These are phyloP conservation scores for Skeletonema potamos DNA, from an alignment of 108 stramenopile species.

Conservation along the genomic window DNA sequence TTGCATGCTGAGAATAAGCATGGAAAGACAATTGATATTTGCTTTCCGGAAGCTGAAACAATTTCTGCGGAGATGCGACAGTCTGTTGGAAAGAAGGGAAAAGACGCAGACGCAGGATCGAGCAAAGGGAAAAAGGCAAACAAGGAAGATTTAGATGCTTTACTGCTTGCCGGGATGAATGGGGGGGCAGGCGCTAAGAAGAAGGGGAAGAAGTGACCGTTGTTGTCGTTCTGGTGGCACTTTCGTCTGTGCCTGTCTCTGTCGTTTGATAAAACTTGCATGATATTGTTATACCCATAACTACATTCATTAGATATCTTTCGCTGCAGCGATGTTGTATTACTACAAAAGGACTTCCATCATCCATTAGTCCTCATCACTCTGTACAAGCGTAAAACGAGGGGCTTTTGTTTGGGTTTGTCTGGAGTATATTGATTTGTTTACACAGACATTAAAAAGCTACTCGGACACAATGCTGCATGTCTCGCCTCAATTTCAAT, in stretches of 20 bases:
- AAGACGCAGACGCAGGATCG: conserved; percentile 1
- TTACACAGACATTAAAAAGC: not conserved
- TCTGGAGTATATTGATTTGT: not conserved
- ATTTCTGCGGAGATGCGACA: conserved; percentile 29
- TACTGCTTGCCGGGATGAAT: conserved; percentile 45
- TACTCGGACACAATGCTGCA: not conserved
- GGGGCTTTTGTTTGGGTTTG: too few species aligned
- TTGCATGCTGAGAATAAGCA: conserved; percentile 49
- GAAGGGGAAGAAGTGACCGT: conserved; percentile 35
- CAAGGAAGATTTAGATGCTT: conserved; percentile 42
- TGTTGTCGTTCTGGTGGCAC: not conserved
- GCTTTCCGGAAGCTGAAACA: conserved; percentile 48
- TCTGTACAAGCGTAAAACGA: too few species aligned
- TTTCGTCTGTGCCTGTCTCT: too few species aligned
- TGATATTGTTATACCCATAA: too few species aligned
- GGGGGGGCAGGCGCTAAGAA: conserved; percentile 11
- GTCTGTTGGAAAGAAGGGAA: conserved; percentile 7
- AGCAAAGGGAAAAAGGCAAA: conserved; percentile 33
- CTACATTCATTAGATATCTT: too few species aligned
- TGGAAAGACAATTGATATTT: conserved; percentile 47
- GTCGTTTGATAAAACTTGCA: too few species aligned
- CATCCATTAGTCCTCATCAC: too few species aligned
- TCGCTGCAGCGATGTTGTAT: too few species aligned
- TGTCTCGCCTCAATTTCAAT: not conserved
- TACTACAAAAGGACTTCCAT: too few species aligned